phyloP scores from a whole-genome alignment of 23 red algal species.

The Cyanidiococcus yangmingshanensis region DNA sequence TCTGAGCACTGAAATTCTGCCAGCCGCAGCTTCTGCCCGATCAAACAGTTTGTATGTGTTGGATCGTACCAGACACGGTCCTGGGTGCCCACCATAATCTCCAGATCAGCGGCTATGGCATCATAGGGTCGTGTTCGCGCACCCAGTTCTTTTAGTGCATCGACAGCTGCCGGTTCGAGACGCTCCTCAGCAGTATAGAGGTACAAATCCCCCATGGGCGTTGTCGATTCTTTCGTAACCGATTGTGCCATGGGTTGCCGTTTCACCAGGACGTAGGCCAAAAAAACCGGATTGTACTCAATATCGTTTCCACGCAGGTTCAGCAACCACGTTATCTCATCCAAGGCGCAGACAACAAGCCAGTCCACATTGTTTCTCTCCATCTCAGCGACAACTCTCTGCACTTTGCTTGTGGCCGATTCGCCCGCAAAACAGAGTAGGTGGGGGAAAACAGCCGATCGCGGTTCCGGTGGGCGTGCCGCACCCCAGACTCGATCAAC shows the following conservation, averaged over 20 bases:
- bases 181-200: slow-evolving; percentile 49
- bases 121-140: slow-evolving; percentile 35
- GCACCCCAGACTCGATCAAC: slow-evolving; percentile 80
- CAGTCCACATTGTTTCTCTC: slow-evolving; percentile 32
- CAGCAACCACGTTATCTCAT: slow-evolving; percentile 93
- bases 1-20: slow-evolving; percentile 33
- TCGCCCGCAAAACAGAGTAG: slow-evolving; percentile 47
- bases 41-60: slow-evolving; percentile 17
- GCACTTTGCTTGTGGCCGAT: slow-evolving; percentile 36
- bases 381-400: slow-evolving; percentile 39
- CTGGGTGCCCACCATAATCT: not conserved
- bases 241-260: not conserved
- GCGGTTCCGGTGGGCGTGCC: slow-evolving; percentile 46
- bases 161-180: slow-evolving; percentile 26
- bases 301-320: slow-evolving; percentile 81
- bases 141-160: slow-evolving; percentile 18
- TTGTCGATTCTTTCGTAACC: not conserved
- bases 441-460: slow-evolving; percentile 44
- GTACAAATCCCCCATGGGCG: not conserved
- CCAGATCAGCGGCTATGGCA: slow-evolving; percentile 34
- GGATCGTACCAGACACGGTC: slow-evolving; percentile 70
- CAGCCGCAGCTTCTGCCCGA: slow-evolving; percentile 1
- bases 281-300: slow-evolving; percentile 71
- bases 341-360: slow-evolving; percentile 58
- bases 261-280: slow-evolving; percentile 50